Evolutionary conservation across 2,329 filamentous ascomycete species (phyloP), one percentile per base, ranked within the genome.

Genomic region (Myrmaecium sp.): DNA sequence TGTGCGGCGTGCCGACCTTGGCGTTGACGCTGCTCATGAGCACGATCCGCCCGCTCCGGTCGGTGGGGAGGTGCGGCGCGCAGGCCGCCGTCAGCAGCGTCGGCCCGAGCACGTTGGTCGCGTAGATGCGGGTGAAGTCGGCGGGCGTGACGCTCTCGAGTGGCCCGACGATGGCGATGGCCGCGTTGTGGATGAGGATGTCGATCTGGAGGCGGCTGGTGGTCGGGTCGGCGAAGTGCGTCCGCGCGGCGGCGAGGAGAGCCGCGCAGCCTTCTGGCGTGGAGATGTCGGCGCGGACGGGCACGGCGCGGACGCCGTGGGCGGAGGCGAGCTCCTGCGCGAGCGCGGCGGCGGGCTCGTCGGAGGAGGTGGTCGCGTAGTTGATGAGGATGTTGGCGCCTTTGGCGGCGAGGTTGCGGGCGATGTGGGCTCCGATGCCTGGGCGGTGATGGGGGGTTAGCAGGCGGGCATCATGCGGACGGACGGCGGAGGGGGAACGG

Each of bases 371-470:
- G 5, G 30, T 19, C 11, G 24, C 5, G 28, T 33, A 15, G 22
- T 33, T 33, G 12, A 33, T 23, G 14, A 33, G 14, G 10, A 33
- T 20, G 19, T 12, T 17, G 20, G 23, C 26, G 17, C 30, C 30
- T 14, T 30, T 30, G 19, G 27, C 17, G 8, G 30, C 28, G 13
- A 33, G 30, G 25, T 27, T 30, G 14, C 17, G 26, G 23, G 28
- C 30, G 7, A 33, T 29, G 14, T 17, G 17, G 6, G 30, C 30
- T 17, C 30, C 30, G 22, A 33, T 33, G 25, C 30, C 30, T 25
- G n/a, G n/a, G 14, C 14, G 26, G 5, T 20, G 18, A n/a, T n/a
- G 19, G 14, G 14, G 16, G 13, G 14, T 16, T 10, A 26, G 9
- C 9, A 17, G 24, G n/a, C 10, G 11, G 10, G 24, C 13, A 11